A percentile compares a stretch with the other conserved stretches of the same genome.
phyloP scores from a whole-genome alignment of 768 basidiomycete genomes.

The button mushroom (Agaricus bisporus) region DNA sequence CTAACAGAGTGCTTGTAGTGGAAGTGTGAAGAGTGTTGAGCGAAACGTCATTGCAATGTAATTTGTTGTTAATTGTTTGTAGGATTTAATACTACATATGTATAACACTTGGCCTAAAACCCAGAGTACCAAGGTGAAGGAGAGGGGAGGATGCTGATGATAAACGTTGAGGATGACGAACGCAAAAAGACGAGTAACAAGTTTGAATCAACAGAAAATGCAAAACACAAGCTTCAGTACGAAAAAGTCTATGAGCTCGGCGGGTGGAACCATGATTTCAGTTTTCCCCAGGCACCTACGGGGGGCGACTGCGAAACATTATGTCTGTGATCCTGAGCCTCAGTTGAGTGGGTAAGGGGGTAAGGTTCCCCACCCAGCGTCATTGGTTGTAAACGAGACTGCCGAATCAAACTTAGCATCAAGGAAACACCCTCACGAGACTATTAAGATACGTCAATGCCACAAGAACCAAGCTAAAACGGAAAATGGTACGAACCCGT shows the following conservation, averaged over 20 bases:
- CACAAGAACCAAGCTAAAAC: not conserved
- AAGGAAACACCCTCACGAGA: conserved; percentile 86
- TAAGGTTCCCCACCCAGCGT: conserved; percentile 31
- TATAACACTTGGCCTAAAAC: not conserved
- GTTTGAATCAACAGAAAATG: not conserved
- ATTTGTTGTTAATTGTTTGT: no score
- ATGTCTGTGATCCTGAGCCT: not conserved
- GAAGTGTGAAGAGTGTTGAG: no score
- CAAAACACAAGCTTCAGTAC: conserved; percentile 4
- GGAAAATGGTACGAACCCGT: conserved; percentile 42
- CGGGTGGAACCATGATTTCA: conserved; percentile 12
- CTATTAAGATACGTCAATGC: conserved; percentile 28
- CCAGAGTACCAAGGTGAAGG: no score
- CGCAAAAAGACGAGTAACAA: not conserved
- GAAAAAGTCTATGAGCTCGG: not conserved
- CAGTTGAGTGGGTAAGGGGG: conserved; percentile 12
- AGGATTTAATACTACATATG: conserved; percentile 6
- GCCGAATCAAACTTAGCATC: conserved; percentile 71
- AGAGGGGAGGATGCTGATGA: no score
- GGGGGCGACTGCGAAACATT: not conserved
- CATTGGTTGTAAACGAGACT: conserved; percentile 65
- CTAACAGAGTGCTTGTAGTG: no score
- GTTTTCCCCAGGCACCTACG: conserved; percentile 12
- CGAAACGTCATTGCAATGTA: no score
- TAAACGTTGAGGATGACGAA: not conserved